Evolutionary conservation across 768 basidiomycete genomes (phyloP).

Genomic region (Xanthoconium stramineum): DNA sequence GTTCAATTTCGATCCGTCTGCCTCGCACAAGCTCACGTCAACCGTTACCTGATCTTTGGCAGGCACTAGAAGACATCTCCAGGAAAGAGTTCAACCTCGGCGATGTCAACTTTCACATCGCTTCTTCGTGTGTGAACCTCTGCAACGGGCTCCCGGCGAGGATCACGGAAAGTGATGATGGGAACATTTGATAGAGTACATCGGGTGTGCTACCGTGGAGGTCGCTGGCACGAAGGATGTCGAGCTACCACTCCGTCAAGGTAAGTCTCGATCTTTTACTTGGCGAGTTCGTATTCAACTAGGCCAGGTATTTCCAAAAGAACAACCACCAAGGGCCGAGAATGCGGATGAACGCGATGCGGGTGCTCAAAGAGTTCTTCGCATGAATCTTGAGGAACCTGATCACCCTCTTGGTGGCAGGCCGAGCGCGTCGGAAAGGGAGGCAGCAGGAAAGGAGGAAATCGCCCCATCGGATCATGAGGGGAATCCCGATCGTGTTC

Average conservation of each 20-base stretch:
- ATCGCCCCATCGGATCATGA: conserved; percentile 3
- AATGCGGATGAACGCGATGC: not conserved
- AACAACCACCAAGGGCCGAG: not conserved
- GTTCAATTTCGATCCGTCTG: not conserved
- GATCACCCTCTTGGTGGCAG: not conserved
- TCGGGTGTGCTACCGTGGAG: conserved; percentile 25
- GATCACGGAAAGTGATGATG: conserved; percentile 22
- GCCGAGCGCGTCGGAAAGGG: not conserved
- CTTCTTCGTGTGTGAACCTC: conserved; percentile 21
- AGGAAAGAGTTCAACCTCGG: conserved; percentile 22
- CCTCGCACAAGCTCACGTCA: not conserved
- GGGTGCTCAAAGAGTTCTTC: not conserved
- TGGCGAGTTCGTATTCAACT: not conserved
- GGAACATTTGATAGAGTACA: conserved; percentile 14
- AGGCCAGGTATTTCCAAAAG: not conserved
- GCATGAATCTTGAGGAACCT: not conserved
- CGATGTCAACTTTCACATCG: conserved; percentile 9
- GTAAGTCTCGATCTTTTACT: not conserved
- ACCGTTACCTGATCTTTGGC: not conserved
- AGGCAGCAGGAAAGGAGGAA: not conserved
- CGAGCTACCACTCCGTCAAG: not conserved
- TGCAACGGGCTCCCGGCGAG: conserved; percentile 19
- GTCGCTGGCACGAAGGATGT: not conserved
- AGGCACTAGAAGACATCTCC: conserved; percentile 19
- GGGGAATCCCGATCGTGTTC: not conserved